Conservation (phyloP, 2,329 filamentous ascomycete genomes). For the Fusarium lateritium region DNA sequence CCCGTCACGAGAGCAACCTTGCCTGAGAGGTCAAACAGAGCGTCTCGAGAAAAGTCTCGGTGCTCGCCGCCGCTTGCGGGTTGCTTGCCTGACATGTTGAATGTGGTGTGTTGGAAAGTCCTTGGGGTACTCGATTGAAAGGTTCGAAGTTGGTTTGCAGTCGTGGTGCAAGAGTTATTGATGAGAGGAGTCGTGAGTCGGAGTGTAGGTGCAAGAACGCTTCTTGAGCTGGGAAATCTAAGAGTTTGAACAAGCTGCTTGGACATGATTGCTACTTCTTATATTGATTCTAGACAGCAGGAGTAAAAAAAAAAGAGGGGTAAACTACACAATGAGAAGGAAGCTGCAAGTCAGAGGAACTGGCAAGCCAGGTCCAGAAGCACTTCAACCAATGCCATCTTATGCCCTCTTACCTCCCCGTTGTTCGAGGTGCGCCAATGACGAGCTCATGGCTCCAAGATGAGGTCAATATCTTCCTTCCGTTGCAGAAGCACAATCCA, state of each 20-base stretch:
- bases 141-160: slow-evolving; percentile 8
- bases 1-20: slow-evolving; percentile 63
- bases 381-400: slow-evolving; percentile 28
- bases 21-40: slow-evolving; percentile 60
- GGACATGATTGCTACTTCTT: slow-evolving; percentile 30
- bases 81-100: slow-evolving; percentile 42
- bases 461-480: slow-evolving; percentile 21
- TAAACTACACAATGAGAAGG: background rate
- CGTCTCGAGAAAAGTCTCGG: slow-evolving; percentile 53
- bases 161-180: slow-evolving; percentile 7
- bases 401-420: slow-evolving; percentile 9
- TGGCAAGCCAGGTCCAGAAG: background rate
- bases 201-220: slow-evolving; percentile 14
- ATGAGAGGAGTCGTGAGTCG: slow-evolving; percentile 6
- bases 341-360: slow-evolving; percentile 6
- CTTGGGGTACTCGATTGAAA: slow-evolving; percentile 13
- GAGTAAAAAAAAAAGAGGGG: slow-evolving; percentile 17
- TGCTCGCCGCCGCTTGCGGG: slow-evolving; percentile 42
- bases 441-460: slow-evolving; percentile 26
- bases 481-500: slow-evolving; percentile 18
- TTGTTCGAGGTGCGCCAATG: slow-evolving; percentile 14
- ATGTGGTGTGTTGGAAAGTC: background rate
- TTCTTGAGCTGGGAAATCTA: slow-evolving; percentile 9
- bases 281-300: slow-evolving; percentile 6
- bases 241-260: slow-evolving; percentile 16